Base-by-base conservation (phyloP, 805 yeast genomes). In the Saccharomycopsis malanga region DNA sequence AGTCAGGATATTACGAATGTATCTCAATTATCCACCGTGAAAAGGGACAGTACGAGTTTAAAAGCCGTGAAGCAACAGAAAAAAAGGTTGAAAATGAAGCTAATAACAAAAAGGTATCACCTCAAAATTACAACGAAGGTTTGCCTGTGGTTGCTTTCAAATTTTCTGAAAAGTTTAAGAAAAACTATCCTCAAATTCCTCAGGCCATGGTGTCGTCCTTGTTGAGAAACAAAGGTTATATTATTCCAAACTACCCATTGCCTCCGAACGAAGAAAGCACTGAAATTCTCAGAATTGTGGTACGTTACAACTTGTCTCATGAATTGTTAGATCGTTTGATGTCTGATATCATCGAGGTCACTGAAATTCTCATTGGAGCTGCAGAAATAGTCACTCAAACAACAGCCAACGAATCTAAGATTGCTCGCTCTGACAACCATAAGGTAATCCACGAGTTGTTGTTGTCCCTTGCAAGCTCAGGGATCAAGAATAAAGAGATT, bases 111-210 rank as follows among this genome's bases (percentile, higher is more conserved):
- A 14, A 17, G 2, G 30, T 27, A 12, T 9, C 36, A 9, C 18
- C 9, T 32, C 27, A 32, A 32, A 56, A 57, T 30, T 87, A 68
- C 67, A 73, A 76, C 57, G 80, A 84, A 1, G 96, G 96, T 2
- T 73, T 88, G 51, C 97, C 97, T 2, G 93, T 88, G 29, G 96
- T 87, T 37, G 83, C 96, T 0, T 88, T 87, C 73, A 78, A 78
- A 60, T 76, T 88, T 56, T 73, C 85, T 2, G 68, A 77, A 44
- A 69, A 70, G 34, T 76, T 88, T 61, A 61, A 65, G 36, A 59
- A 72, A 37, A 61, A 71, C 36, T 85, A 79, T 61, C 93, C 95
- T 2, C 87, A 79, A 62, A 75, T 88, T 47, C 95, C 95, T 7
- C 96, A 89, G 64, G 72, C 81, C 15, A 71, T 85, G 49, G 63